Base-by-base conservation (phyloP, 768 basidiomycete species). In the Termitomyces sp. region DNA sequence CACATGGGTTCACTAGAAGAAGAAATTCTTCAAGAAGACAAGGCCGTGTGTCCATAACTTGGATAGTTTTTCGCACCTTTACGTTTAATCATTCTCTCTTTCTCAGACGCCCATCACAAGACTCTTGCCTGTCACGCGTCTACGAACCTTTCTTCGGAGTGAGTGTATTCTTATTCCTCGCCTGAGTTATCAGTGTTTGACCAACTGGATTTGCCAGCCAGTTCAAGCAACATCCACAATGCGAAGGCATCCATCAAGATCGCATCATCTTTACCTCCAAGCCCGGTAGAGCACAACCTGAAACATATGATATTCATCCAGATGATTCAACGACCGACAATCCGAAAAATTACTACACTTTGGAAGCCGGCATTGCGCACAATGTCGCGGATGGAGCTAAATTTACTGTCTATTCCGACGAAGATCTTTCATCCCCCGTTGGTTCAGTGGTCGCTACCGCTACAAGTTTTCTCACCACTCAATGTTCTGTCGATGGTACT, bases 211-310 rank as follows among this genome's bases (percentile, higher is more conserved):
- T n/a, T 15, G 16, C 13, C 13, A 50, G 48, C n/a, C n/a, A n/a
- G n/a, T n/a, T n/a, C n/a, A n/a, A n/a, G 45, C 56, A 55, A 42
- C 50, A 27, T 49, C 54, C 54, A 9, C 47, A 50, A 29, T 50
- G 47, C 33, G 47, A 48, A 49, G 56, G 56, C 18, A 16, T 44
- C 42, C 16, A 52, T 52, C 33, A 27, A n/a, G 12, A 52, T 44
- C 42, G 51, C 11, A 36, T 42, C 10, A 5, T 52, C 16, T 52
- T 52, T 23, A 27, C n/a, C 9, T 36, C 42, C 15, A 36, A 1
- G 23, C 12, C 29, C 23, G 9, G 2, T 20, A 7, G 20, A 18
- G 9, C 43, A 0, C 20, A 6, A 7, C 18, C 16, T 18, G 7
- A 9, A 1, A 3, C 1, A 5, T 54, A 48, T 41, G 0, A 18